phyloP scores from a whole-genome alignment of 2,329 filamentous ascomycete genomes.

The Ophiocordyceps robertsii region DNA sequence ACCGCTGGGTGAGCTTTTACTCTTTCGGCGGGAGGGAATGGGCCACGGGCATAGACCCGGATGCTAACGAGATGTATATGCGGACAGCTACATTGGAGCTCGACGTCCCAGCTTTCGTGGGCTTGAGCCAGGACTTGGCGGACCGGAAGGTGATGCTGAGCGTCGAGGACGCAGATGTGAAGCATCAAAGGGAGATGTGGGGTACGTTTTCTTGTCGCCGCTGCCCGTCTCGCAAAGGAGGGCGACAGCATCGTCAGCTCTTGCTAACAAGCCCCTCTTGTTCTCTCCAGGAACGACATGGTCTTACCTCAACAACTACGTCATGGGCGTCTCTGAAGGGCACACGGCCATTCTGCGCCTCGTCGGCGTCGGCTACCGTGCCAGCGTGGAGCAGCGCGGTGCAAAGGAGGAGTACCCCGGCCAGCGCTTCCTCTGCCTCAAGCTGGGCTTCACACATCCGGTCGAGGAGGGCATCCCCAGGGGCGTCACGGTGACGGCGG shows the following conservation, averaged over 20 bases:
- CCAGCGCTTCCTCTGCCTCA: conserved; percentile 82
- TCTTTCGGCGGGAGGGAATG: neutral
- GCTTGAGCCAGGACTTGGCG: conserved; percentile 52
- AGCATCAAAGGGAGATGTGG: conserved; percentile 90
- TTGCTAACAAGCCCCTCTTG: neutral
- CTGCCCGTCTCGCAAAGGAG: conserved; percentile 7
- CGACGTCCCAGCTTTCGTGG: conserved; percentile 67
- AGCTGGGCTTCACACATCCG: conserved; percentile 93
- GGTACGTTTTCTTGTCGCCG: conserved; percentile 35
- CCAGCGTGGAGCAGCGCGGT: conserved; percentile 66
- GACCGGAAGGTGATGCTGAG: conserved; percentile 52
- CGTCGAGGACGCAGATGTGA: conserved; percentile 53
- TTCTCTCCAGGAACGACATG: conserved; percentile 61
- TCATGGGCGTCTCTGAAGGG: conserved; percentile 89
- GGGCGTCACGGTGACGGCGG: conserved; percentile 75
- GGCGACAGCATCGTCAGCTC: no score
- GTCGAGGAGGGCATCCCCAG: conserved; percentile 76
- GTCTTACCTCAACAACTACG: conserved; percentile 79
- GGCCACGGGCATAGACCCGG: neutral
- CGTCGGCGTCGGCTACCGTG: conserved; percentile 91
- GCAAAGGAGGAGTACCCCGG: conserved; percentile 64
- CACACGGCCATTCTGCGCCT: conserved; percentile 87
- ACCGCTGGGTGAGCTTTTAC: conserved; percentile 50
- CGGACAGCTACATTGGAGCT: conserved; percentile 57
- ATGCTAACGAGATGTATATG: neutral